Percentiles rank a stretch among this genome's conserved stretches.
These are phyloP conservation scores for Vitis cinerea DNA, from an alignment of 164 flowering plant genomes.

Conservation along the genomic window DNA sequence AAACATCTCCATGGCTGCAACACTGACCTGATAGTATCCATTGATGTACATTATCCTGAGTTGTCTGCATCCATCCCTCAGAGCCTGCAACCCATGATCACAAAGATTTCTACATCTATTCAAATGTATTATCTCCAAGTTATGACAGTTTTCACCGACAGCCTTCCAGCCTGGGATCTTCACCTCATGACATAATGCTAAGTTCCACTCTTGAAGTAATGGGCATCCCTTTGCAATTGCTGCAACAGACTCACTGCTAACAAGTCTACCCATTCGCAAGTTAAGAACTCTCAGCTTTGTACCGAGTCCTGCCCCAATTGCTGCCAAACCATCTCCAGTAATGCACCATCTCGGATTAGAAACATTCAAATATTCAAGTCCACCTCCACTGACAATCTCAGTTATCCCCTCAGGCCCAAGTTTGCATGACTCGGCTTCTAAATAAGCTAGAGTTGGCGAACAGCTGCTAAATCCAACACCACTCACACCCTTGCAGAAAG, in stretches of 20 bases:
- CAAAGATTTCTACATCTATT: slow-evolving; percentile 58
- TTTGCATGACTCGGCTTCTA: slow-evolving; percentile 68
- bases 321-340: slow-evolving; percentile 40
- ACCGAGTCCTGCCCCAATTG: slow-evolving; percentile 53
- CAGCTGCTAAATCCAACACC: slow-evolving; percentile 68
- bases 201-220: slow-evolving; percentile 60
- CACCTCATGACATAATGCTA: slow-evolving; percentile 56
- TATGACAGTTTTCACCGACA: slow-evolving; percentile 49
- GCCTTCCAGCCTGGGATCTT: slow-evolving; percentile 58
- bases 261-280: slow-evolving; percentile 48
- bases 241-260: slow-evolving; percentile 44
- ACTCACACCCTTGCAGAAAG: slow-evolving; percentile 40
- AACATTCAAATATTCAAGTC: slow-evolving; percentile 49
- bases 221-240: slow-evolving; percentile 78
- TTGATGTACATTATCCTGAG: slow-evolving; percentile 47
- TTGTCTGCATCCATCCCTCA: slow-evolving; percentile 55
- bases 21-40: slow-evolving; percentile 26
- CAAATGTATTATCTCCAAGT: slow-evolving; percentile 63
- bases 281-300: slow-evolving; percentile 47
- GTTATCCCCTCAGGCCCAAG: slow-evolving; percentile 55
- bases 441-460: slow-evolving; percentile 36
- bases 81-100: slow-evolving; percentile 52
- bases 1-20: slow-evolving; percentile 47
- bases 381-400: slow-evolving; percentile 58
- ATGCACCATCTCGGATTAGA: slow-evolving; percentile 34